A percentile compares a stretch with the other conserved stretches of the same genome.
Conservation (phyloP, 257 asterid genomes). For the Sherardia arvensis region DNA sequence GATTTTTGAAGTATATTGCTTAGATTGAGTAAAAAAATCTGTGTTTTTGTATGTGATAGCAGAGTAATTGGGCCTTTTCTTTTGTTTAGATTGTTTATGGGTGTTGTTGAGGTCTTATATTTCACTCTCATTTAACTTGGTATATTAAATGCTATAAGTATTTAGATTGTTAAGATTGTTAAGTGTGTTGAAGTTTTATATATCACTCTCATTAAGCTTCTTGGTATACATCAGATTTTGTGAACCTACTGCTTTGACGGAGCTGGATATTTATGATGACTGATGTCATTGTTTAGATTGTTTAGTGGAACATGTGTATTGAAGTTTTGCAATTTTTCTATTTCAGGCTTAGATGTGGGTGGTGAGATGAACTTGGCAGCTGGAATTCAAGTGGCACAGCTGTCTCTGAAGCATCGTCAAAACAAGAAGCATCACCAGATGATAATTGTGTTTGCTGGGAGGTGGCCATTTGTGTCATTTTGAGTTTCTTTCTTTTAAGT, state of each 20-base stretch:
- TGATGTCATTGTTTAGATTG: too few species aligned
- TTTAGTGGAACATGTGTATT: not conserved
- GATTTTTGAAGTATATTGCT: not conserved
- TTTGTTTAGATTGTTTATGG: too few species aligned
- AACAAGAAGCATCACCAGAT: slow-evolving; percentile 96
- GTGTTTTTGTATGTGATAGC: not conserved
- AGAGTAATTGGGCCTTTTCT: too few species aligned
- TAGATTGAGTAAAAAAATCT: not conserved
- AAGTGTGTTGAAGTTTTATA: too few species aligned
- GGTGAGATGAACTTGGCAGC: slow-evolving; percentile 93
- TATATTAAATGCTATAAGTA: not conserved
- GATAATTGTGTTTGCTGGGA: slow-evolving; percentile 91
- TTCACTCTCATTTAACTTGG: not conserved
- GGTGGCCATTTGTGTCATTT: slow-evolving; percentile 30
- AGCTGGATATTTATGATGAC: not conserved
- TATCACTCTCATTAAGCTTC: too few species aligned
- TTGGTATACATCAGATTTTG: too few species aligned
- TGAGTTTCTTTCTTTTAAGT: not conserved
- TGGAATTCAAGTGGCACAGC: slow-evolving; percentile 95
- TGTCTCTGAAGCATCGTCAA: slow-evolving; percentile 96
- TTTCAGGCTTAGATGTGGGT: slow-evolving; percentile 76
- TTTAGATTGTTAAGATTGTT: too few species aligned
- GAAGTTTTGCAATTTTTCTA: slow-evolving; percentile 4
- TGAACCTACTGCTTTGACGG: too few species aligned
- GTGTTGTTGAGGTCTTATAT: too few species aligned